Percentiles rank a stretch among this genome's conserved stretches.
Evolutionary conservation across 768 basidiomycete species (phyloP).

Genomic region (Rubroboletus satanas): DNA sequence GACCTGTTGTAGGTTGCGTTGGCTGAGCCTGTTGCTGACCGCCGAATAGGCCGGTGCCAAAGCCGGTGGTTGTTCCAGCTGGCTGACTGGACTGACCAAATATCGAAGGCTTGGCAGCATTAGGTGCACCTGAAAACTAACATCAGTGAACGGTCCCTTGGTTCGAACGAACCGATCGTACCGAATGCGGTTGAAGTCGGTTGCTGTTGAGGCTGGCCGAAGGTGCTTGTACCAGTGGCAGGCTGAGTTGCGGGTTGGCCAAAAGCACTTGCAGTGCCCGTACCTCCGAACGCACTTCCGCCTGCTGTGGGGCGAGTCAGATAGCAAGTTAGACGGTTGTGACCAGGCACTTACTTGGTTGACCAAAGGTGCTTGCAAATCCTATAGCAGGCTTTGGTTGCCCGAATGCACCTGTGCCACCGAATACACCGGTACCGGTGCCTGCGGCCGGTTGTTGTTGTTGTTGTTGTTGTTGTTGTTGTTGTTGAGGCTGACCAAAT

Average conservation of each 20-base stretch:
- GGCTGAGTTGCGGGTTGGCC: constrained; percentile 28
- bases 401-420: constrained; percentile 30
- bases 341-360: constrained; percentile 19
- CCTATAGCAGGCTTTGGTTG: constrained; percentile 32
- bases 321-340: not conserved
- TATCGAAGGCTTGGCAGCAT: constrained; percentile 41
- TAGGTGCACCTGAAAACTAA: constrained; percentile 26
- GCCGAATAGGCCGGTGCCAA: constrained; percentile 31
- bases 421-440: constrained; percentile 32
- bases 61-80: constrained; percentile 31
- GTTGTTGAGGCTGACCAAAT: constrained; percentile 46
- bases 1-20: constrained; percentile 21
- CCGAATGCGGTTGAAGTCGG: constrained; percentile 39
- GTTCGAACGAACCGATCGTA: constrained; percentile 31
- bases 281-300: constrained; percentile 23
- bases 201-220: constrained; percentile 38
- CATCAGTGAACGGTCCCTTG: not conserved
- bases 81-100: constrained; percentile 50
- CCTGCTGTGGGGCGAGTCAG: constrained; percentile 11
- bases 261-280: constrained; percentile 21
- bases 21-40: constrained; percentile 27
- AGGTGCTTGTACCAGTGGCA: constrained; percentile 24
- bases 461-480: not conserved
- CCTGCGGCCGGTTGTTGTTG: constrained; percentile 32
- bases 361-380: constrained; percentile 26